phyloP scores from a whole-genome alignment of 2,329 filamentous ascomycete genomes.

The Talaromyces sp. region DNA sequence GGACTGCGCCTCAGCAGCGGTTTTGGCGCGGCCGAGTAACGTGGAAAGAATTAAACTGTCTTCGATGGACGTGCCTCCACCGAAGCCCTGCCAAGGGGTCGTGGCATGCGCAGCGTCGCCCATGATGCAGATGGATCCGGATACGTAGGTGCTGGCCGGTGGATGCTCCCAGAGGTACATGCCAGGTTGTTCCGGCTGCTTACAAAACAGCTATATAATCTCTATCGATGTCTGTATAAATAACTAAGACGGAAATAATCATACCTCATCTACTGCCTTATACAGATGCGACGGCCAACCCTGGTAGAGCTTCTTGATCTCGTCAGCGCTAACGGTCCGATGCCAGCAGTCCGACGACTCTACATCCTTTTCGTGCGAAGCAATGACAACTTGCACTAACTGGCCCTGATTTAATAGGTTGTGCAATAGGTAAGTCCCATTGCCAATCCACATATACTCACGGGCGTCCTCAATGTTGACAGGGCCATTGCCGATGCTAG shows the following conservation, averaged over 20 bases:
- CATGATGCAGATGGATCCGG: conserved; percentile 19
- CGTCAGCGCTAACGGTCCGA: neutral
- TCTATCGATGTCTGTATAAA: neutral
- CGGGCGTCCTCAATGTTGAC: conserved; percentile 8
- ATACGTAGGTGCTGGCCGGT: conserved; percentile 1
- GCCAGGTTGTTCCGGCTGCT: neutral
- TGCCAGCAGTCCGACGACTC: conserved; percentile 6
- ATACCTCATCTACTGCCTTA: neutral
- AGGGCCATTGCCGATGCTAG: conserved; percentile 1
- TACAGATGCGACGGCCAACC: neutral
- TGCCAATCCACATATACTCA: neutral
- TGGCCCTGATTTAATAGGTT: neutral
- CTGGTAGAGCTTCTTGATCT: conserved; percentile 6
- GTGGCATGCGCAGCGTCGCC: conserved; percentile 38
- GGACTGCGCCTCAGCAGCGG: neutral
- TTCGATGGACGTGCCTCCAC: conserved; percentile 35
- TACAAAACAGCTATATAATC: neutral
- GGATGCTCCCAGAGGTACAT: conserved; percentile 10
- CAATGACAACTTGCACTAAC: neutral
- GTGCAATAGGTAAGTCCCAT: neutral
- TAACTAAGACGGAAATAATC: neutral
- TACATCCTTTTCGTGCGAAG: conserved; percentile 1
- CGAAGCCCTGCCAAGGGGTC: conserved; percentile 34
- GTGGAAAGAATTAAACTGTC: conserved; percentile 30
- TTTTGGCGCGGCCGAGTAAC: conserved; percentile 19